phyloP scores from a whole-genome alignment of 1,284 basidiomycete species.

The Irpex lacteus region DNA sequence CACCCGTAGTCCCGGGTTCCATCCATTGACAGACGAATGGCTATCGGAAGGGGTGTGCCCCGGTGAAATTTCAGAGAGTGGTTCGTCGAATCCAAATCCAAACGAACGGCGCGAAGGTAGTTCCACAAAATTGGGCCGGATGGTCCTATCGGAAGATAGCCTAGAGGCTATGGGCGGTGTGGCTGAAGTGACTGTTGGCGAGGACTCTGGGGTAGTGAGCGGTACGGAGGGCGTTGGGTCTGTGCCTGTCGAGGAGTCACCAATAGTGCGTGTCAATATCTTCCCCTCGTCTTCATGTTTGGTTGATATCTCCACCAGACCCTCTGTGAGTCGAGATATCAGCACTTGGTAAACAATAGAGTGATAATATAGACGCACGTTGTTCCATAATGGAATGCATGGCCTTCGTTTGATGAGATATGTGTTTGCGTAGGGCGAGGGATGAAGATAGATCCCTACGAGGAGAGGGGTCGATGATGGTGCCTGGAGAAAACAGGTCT shows the following conservation, averaged over 20 bases:
- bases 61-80: slow-evolving; percentile 7
- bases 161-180: not conserved
- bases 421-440: not conserved
- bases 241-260: slow-evolving; percentile 45
- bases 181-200: slow-evolving; percentile 14
- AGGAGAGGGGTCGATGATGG: not conserved
- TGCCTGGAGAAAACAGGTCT: not conserved
- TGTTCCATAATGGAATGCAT: slow-evolving; percentile 71
- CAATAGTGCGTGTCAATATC: slow-evolving; percentile 44
- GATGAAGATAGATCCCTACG: not conserved
- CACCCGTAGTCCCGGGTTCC: slow-evolving; percentile 49
- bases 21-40: slow-evolving; percentile 21
- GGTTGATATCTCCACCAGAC: slow-evolving; percentile 57
- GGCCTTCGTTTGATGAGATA: slow-evolving; percentile 24
- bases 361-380: slow-evolving; percentile 34
- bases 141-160: not conserved
- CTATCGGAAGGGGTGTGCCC: slow-evolving; percentile 7
- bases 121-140: slow-evolving; percentile 3
- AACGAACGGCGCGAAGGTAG: slow-evolving; percentile 6
- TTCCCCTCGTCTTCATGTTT: slow-evolving; percentile 39
- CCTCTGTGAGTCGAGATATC: slow-evolving; percentile 35
- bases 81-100: slow-evolving; percentile 20
- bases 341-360: not conserved
- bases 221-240: slow-evolving; percentile 14
- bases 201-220: slow-evolving; percentile 13